Base-by-base conservation (phyloP, 179 eudicot species). In the Patellifolia procumbens region DNA sequence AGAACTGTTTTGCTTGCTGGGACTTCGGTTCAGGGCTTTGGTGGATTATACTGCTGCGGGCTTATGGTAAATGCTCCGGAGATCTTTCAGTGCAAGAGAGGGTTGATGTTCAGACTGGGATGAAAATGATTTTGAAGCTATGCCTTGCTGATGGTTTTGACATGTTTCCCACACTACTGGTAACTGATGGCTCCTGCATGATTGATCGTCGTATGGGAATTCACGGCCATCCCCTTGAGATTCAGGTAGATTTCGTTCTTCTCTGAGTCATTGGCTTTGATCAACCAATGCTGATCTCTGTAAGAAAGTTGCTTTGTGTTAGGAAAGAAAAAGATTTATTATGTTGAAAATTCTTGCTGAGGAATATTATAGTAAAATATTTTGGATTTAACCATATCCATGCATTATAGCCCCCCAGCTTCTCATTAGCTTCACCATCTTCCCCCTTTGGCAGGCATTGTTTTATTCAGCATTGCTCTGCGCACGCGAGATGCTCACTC, bases 171-270 rank as follows among this genome's bases (percentile, higher is more conserved):
- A 94, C 98, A 35, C 79, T 94, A 74, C 76, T 94, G 74, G 98
- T 94, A 49, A 94, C 98, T 1, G 98, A 94, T 87, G 98, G 98
- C 69, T 94, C 98, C 70, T 92, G 98, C 88, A 94, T 94, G 98
- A 94, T 94, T 77, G 98, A 94, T 84, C 96, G 98, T 20, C 97
- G 98, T 58, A 94, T 94, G 97, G 98, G 98, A 68, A 91, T 91
- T 83, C 98, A 94, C 83, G 98, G 98, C 74, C 98, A 94, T 71
- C 98, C 98, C 62, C 86, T 94, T 59, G 98, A 94, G 86, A 94
- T 92, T 83, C 98, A 94, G 96, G 98, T 92, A 49, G 42, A 70
- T 74, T 6, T 73, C 68, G 24, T 28, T 59, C 51, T 8, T 55
- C 48, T 19, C 8, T 43, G 12, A 58, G 12, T 42, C 51, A 45